These are phyloP conservation scores for Petasospora fabianii DNA, from an alignment of 1,139 yeast species.

Conservation along the genomic window DNA sequence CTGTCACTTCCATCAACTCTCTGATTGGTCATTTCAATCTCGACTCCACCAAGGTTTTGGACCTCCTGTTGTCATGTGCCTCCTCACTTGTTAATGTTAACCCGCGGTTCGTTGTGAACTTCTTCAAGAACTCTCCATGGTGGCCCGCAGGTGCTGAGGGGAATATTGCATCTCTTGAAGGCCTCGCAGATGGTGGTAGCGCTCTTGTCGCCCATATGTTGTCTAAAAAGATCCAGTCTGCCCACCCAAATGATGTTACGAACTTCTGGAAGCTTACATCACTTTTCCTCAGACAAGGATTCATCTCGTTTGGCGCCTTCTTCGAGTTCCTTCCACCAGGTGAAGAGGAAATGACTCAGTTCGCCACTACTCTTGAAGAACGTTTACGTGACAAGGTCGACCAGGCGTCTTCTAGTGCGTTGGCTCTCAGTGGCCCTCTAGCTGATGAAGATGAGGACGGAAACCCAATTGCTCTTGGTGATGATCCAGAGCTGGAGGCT, in stretches of 20 bases:
- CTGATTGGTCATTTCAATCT: slow-evolving; percentile 74
- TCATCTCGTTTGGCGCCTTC: slow-evolving; percentile 61
- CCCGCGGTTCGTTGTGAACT: slow-evolving; percentile 42
- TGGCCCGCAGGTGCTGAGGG: slow-evolving; percentile 53
- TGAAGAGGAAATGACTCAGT: slow-evolving; percentile 29
- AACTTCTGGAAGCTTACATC: slow-evolving; percentile 45
- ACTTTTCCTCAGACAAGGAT: slow-evolving; percentile 63
- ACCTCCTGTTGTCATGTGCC: slow-evolving; percentile 53
- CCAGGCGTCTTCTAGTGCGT: slow-evolving; percentile 69
- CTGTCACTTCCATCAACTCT: slow-evolving; percentile 50
- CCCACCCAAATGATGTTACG: slow-evolving; percentile 34
- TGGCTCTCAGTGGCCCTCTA: slow-evolving; percentile 86
- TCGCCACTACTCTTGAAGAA: slow-evolving; percentile 46
- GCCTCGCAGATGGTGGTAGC: slow-evolving; percentile 51
- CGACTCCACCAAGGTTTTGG: slow-evolving; percentile 72
- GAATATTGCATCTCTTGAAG: slow-evolving; percentile 28
- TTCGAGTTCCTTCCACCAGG: slow-evolving; percentile 55
- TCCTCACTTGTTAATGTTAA: slow-evolving; percentile 43
- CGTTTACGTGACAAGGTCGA: slow-evolving; percentile 59
- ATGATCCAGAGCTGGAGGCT: slow-evolving; percentile 10
- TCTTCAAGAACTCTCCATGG: slow-evolving; percentile 55
- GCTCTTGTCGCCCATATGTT: slow-evolving; percentile 56
- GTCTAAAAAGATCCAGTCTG: slow-evolving; percentile 42
- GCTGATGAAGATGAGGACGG: slow-evolving; percentile 52
- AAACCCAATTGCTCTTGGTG: slow-evolving; percentile 1